Base-by-base conservation (phyloP, 306 rosid species). In the Betula pendula region DNA sequence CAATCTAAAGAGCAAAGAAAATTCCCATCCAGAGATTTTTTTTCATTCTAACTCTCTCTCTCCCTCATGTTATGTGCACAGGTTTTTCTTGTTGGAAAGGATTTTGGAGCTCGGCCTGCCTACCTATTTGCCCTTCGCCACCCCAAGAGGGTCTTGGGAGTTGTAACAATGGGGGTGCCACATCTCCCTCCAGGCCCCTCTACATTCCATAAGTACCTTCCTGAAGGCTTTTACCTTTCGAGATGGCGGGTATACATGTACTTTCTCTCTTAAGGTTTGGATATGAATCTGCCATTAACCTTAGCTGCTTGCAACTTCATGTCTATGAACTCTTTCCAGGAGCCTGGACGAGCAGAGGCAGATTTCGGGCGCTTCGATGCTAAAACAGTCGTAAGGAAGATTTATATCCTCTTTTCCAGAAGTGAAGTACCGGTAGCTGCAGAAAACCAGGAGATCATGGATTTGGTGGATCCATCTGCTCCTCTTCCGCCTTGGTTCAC, bases 401-500 rank as follows among this genome's bases (percentile, higher is more conserved):
- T 91, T 17, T 91, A 88, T 85, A 88, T 86, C 74, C 96, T 94
- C 73, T 94, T 94, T 84, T 90, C 97, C 25, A 77, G 74, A 72
- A 90, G 88, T 56, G 96, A 89, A 72, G 33, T 94, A 16, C 96
- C 96, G 38, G 81, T 86, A 77, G 97, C 96, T 66, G 56, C 81
- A 25, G 96, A 89, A 75, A 85, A 78, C 77, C 94, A 87, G 60
- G 97, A 94, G 93, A 85, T 94, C 81, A 83, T 94, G 97, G 98
- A 94, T 78, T 67, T 94, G 77, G 98, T 91, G 35, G 94, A 82
- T 52, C 77, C 92, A 9, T 86, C 88, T 50, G 79, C 88, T 12
- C 91, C 97, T 84, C 94, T 90, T 71, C 97, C 96, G 6, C 35
- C 86, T 69, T 94, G 97, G 98, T 82, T 94, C 78, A 70, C 89